These are phyloP conservation scores for Asclepias syriaca DNA, from an alignment of 257 asterid species.

Conservation along the genomic window DNA sequence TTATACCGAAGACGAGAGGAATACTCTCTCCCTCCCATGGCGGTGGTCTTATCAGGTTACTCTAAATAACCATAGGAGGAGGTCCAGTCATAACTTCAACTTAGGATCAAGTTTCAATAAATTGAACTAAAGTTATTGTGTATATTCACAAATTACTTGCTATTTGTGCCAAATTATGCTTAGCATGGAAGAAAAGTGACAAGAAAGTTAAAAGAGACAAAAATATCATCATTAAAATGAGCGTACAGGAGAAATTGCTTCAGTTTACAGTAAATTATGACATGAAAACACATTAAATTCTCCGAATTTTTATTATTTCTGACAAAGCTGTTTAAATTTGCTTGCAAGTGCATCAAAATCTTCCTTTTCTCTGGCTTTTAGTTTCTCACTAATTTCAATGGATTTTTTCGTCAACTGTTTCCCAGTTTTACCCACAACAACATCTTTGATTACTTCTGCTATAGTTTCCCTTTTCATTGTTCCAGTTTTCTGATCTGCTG, in stretches of 20 bases:
- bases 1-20: no score
- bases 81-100: no score
- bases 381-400: conserved; percentile 5
- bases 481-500: conserved; percentile 14
- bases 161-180: no score
- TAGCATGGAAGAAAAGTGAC: neutral
- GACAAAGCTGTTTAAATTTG: conserved; percentile 9
- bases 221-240: no score
- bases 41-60: no score
- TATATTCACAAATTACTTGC: no score
- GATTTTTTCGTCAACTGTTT: conserved; percentile 12
- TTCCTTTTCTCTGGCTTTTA: conserved; percentile 12
- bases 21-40: no score
- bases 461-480: conserved; percentile 14
- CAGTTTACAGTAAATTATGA: neutral
- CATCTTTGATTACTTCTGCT: conserved; percentile 21
- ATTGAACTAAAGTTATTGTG: no score
- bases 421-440: conserved; percentile 18
- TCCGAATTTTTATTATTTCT: neutral
- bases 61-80: no score
- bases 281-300: neutral
- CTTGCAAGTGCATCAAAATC: conserved; percentile 17
- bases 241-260: neutral
- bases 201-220: neutral
- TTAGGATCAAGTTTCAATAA: no score